phyloP scores from a whole-genome alignment of 129 eudicot species.

The Tanacetum coccineum region DNA sequence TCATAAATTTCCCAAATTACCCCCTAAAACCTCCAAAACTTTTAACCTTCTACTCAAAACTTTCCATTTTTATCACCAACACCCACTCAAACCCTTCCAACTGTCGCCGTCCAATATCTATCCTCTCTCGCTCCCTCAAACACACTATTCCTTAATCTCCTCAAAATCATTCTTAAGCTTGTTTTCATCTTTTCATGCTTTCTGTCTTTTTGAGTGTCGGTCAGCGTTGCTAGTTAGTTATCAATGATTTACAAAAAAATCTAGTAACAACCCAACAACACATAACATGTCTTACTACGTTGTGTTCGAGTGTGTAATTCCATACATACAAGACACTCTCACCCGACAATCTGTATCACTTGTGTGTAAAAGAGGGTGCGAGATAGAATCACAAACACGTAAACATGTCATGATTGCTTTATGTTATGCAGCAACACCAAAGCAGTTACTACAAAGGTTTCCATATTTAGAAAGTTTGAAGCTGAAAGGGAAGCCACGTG shows the following conservation, averaged over 20 bases:
- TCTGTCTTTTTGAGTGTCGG: not conserved
- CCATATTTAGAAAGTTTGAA: conserved; percentile 58
- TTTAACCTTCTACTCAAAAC: not conserved
- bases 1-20: no score
- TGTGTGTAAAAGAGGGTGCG: conserved; percentile 58
- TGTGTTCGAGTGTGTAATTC: conserved; percentile 62
- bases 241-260: no score
- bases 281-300: conserved; percentile 48
- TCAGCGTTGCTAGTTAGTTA: no score
- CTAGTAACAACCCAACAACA: no score
- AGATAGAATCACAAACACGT: conserved; percentile 63
- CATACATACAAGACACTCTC: conserved; percentile 62
- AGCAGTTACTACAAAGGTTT: conserved; percentile 46
- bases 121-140: not conserved
- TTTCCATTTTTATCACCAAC: conserved; percentile 16
- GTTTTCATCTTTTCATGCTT: not conserved
- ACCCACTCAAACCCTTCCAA: conserved; percentile 21
- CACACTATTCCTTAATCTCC: not conserved
- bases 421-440: conserved; percentile 71
- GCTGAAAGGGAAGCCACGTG: conserved; percentile 89
- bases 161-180: not conserved
- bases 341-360: conserved; percentile 66
- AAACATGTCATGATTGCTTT: conserved; percentile 76
- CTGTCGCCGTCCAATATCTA: conserved; percentile 24
- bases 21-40: no score